phyloP scores from a whole-genome alignment of 2,329 filamentous ascomycete genomes.

The Pseudocercospora crystallina region DNA sequence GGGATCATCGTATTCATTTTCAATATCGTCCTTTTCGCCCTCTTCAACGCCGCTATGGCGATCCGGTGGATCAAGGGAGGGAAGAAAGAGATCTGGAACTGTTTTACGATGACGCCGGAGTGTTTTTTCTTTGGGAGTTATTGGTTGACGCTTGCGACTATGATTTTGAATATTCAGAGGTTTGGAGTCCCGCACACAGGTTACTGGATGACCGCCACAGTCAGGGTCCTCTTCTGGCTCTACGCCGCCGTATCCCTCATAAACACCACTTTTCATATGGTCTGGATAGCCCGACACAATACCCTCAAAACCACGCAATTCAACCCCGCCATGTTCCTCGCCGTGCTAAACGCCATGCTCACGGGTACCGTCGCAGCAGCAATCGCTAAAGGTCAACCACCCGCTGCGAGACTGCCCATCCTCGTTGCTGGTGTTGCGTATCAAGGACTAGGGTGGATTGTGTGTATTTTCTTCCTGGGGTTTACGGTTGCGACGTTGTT shows the following conservation, averaged over 20 bases:
- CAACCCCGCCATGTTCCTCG: constrained; percentile 18
- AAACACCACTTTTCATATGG: constrained; percentile 15
- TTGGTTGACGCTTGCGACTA: constrained; percentile 66
- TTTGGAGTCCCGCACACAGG: constrained; percentile 63
- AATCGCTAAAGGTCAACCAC: constrained; percentile 31
- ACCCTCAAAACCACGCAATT: constrained; percentile 17
- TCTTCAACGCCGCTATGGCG: constrained; percentile 55
- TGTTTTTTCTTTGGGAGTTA: constrained; percentile 71
- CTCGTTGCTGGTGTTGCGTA: constrained; percentile 46
- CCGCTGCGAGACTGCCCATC: constrained; percentile 39
- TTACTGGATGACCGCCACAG: constrained; percentile 55
- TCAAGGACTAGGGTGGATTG: constrained; percentile 49
- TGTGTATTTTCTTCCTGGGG: constrained; percentile 41
- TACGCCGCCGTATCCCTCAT: constrained; percentile 45
- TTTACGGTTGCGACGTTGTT: constrained; percentile 43
- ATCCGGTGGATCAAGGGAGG: constrained; percentile 63
- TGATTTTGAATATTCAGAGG: constrained; percentile 65
- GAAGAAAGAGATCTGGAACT: constrained; percentile 52
- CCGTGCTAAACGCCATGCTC: constrained; percentile 24
- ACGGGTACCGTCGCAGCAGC: constrained; percentile 23
- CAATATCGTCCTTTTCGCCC: constrained; percentile 64
- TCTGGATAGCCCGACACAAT: constrained; percentile 9
- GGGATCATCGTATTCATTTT: constrained; percentile 67
- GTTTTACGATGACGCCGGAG: constrained; percentile 64
- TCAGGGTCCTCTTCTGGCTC: constrained; percentile 68